Evolutionary conservation across 345 rosid genomes (phyloP), one percentile per base, ranked within the genome.

Genomic region (Durio zibethinus): DNA sequence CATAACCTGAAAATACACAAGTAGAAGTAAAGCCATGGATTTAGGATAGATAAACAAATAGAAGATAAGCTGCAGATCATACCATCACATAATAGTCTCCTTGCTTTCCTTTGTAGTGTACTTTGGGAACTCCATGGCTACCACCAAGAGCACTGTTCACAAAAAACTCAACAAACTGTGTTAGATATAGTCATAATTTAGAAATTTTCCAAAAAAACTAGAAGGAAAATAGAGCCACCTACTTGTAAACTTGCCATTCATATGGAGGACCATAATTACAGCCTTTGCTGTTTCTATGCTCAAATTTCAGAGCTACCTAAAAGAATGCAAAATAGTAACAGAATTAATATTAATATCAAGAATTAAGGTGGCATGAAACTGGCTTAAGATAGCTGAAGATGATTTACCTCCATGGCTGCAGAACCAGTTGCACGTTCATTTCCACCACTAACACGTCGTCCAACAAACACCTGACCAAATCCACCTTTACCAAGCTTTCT

Each of bases 71-170:
- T 48, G 10, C 33, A 60, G 54, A 57, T 36, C 83, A 64, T 89
- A 94, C 99, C 99, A 97, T 94, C 72, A 97, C 85, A 83, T 94
- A 97, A 77, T 94, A 97, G 84, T 97, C 99, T 82, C 98, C 98
- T 82, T 94, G 98, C 85, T 87, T 89, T 78, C 99, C 99, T 90
- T 91, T 92, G 75, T 83, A 92, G 80, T 94, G 97, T 62, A 94
- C 97, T 84, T 82, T 87, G 21, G 98, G 98, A 64, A 97, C 95
- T 84, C 98, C 98, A 85, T 97, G 97, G 77, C 94, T 91, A 59
- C 94, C 99, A 80, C 99, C 99, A 65, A 96, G 92, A 59, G 94
- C 85, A 85, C 98, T 96, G 89, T 75, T 78, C 38, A 87, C 56
- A 59, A 74, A 56, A 72, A 50, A 40, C 65, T 29, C 25, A 47